Evolutionary conservation across 352 stramenopile genomes (phyloP).

Genomic region (Phytopythium delawarense): DNA sequence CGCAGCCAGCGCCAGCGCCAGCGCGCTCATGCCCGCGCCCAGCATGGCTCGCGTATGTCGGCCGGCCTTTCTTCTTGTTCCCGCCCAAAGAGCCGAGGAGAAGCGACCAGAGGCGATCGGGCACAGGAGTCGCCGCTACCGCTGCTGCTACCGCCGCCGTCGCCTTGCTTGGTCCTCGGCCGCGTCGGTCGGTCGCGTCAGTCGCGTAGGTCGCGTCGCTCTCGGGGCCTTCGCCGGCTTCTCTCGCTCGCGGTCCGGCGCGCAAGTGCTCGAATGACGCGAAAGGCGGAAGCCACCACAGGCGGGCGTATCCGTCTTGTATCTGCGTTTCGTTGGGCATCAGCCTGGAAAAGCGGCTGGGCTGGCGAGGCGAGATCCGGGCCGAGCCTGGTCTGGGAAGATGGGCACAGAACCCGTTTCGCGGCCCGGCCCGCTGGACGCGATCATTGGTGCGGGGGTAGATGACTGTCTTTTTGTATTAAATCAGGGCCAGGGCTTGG

Average conservation of each 20-base stretch:
- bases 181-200: neutral
- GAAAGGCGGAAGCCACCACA: neutral
- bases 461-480: neutral
- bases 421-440: neutral
- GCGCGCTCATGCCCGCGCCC: conserved; percentile 7
- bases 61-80: neutral
- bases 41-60: neutral
- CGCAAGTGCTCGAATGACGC: conserved; percentile 23
- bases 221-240: conserved; percentile 2
- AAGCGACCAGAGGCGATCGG: too few relatives aligned
- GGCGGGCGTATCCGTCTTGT: neutral
- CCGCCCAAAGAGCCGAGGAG: neutral
- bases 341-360: conserved; percentile 10
- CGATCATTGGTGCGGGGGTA: neutral
- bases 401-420: neutral
- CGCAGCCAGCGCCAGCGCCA: conserved; percentile 16
- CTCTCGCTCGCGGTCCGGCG: conserved; percentile 4
- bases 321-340: conserved; percentile 6
- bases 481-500: neutral
- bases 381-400: conserved; percentile 7
- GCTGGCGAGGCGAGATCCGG: conserved; percentile 8
- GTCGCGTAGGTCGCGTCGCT: neutral
- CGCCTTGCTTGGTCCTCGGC: neutral
- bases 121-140: too few relatives aligned
- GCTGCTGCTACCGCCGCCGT: too few relatives aligned